These are phyloP conservation scores for Plasmodium reichenowi DNA, from an alignment of 169 alveolate genomes.

Conservation along the genomic window DNA sequence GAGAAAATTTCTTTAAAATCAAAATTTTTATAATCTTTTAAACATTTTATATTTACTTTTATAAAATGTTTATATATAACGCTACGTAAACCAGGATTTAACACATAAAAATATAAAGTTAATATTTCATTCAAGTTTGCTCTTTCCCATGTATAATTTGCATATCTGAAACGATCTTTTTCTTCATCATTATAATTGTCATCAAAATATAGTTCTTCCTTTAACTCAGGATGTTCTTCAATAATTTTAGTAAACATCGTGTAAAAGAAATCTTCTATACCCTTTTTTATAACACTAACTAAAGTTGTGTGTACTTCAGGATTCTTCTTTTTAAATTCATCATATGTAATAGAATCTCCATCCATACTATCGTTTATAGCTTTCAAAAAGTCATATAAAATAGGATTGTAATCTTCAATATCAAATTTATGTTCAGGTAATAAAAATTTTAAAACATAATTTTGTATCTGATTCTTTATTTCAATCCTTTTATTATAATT, in stretches of 20 bases:
- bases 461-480: conserved; percentile 16
- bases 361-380: conserved; percentile 17
- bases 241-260: background rate
- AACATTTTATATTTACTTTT: conserved; percentile 3
- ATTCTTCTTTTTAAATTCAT: conserved; percentile 31
- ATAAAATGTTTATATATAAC: conserved; percentile 4
- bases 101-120: conserved; percentile 9
- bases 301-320: background rate
- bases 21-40: conserved; percentile 5
- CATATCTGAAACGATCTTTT: background rate
- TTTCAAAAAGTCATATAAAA: conserved; percentile 20
- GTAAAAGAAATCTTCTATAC: conserved; percentile 20
- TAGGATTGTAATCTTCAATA: background rate
- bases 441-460: conserved; percentile 10
- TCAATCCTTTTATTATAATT: background rate
- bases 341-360: conserved; percentile 11
- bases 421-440: background rate
- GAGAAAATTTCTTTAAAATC: conserved; percentile 17
- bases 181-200: background rate
- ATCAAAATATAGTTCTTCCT: background rate
- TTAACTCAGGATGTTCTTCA: background rate
- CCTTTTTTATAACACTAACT: conserved; percentile 7
- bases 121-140: background rate
- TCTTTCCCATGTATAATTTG: background rate
- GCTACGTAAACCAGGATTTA: conserved; percentile 16